phyloP scores from a whole-genome alignment of 2,329 filamentous ascomycete species.

The Elsinoe necatrix region DNA sequence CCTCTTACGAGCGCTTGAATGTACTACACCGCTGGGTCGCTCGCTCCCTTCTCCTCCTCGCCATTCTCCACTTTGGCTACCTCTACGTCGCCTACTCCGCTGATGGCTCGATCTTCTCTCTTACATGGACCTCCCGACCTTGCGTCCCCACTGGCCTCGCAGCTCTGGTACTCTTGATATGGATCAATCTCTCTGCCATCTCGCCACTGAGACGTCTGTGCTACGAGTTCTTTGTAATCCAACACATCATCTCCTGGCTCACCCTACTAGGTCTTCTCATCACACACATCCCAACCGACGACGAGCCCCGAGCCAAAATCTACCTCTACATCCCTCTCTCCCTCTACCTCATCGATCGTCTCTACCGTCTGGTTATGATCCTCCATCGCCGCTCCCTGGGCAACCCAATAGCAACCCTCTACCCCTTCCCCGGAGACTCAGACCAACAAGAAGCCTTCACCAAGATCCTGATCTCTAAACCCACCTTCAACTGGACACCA shows the following conservation, averaged over 20 bases:
- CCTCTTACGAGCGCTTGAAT: slow-evolving; percentile 30
- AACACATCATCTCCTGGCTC: slow-evolving; percentile 34
- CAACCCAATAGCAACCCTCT: slow-evolving; percentile 21
- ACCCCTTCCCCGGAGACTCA: slow-evolving; percentile 19
- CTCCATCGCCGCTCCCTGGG: slow-evolving; percentile 27
- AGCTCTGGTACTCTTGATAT: slow-evolving; percentile 24
- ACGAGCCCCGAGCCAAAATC: slow-evolving; percentile 21
- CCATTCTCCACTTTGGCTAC: slow-evolving; percentile 26
- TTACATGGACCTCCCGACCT: slow-evolving; percentile 23
- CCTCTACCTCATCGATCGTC: slow-evolving; percentile 24
- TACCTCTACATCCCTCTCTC: slow-evolving; percentile 25
- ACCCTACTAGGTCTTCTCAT: slow-evolving; percentile 31
- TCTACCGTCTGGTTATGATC: slow-evolving; percentile 24
- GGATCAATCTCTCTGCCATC: slow-evolving; percentile 26
- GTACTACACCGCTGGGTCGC: slow-evolving; percentile 32
- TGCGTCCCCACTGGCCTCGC: slow-evolving; percentile 26
- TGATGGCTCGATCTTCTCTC: slow-evolving; percentile 17
- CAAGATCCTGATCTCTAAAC: slow-evolving; percentile 29
- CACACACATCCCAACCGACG: slow-evolving; percentile 28
- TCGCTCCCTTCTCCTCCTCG: slow-evolving; percentile 25
- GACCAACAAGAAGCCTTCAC: slow-evolving; percentile 30
- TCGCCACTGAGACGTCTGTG: slow-evolving; percentile 22
- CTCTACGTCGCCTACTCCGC: slow-evolving; percentile 22
- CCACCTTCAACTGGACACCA: slow-evolving; percentile 31
- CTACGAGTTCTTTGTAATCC: slow-evolving; percentile 28